These are phyloP conservation scores for Rhizomucor pusillus DNA, from an alignment of 371 early-diverging fungal species.

Conservation along the genomic window DNA sequence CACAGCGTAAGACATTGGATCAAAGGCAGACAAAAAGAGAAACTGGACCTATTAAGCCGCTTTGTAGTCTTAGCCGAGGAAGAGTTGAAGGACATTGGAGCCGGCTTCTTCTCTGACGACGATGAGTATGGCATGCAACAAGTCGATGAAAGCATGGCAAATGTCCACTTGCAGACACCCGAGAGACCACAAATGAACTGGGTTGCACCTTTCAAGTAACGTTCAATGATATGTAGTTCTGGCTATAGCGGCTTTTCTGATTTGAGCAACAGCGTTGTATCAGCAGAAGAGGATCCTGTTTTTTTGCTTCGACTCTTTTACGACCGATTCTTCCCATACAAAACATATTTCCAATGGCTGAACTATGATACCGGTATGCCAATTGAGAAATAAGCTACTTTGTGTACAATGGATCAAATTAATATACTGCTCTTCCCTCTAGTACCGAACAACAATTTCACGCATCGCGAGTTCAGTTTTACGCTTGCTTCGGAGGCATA, in stretches of 20 bases:
- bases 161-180: conserved; percentile 18
- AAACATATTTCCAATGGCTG: conserved; percentile 79
- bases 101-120: conserved; percentile 20
- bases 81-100: conserved; percentile 19
- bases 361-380: conserved; percentile 68
- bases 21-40: background rate
- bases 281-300: conserved; percentile 22
- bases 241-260: no score
- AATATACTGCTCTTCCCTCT: background rate
- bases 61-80: background rate
- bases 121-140: conserved; percentile 10
- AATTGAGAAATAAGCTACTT: background rate
- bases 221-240: no score
- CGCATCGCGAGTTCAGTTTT: conserved; percentile 94
- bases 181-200: background rate
- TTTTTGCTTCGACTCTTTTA: conserved; percentile 74
- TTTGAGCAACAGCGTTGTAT: conserved; percentile 1
- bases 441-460: conserved; percentile 60
- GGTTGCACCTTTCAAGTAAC: background rate
- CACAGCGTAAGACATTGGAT: background rate
- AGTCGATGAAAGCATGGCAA: conserved; percentile 19
- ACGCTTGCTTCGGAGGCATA: conserved; percentile 77
- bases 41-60: background rate
- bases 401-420: no score
- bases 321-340: conserved; percentile 81